Evolutionary conservation across 495 filamentous ascomycete species (phyloP), one percentile per base, ranked within the genome.

Genomic region (Polyplosphaeria fusca): DNA sequence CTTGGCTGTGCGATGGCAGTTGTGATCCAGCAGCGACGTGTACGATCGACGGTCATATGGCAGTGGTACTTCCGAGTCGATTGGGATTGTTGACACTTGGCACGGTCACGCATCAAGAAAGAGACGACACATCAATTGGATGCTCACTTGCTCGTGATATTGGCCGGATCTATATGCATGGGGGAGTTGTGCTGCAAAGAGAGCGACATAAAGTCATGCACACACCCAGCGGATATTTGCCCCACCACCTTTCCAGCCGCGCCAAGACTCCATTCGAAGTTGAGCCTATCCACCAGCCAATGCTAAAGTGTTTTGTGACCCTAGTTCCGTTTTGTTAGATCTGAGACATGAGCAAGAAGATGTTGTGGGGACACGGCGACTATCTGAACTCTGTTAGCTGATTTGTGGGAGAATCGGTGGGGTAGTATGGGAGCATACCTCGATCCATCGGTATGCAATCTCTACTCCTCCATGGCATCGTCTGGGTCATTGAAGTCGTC

Each of bases 401-500:
- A 28, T 26, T 23, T 26, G 42, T 45, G 16, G 45, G 16, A 27
- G 45, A 47, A n/a, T n/a, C n/a, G n/a, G n/a, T n/a, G n/a, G n/a
- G n/a, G n/a, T n/a, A n/a, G n/a, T n/a, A n/a, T n/a, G n/a, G n/a
- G n/a, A n/a, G n/a, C n/a, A n/a, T n/a, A n/a, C n/a, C n/a, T n/a
- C n/a, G n/a, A n/a, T n/a, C n/a, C n/a, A n/a, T n/a, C n/a, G n/a
- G n/a, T n/a, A n/a, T 7, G 7, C 9, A 35, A 35, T 12, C 5
- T 42, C 51, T 63, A 67, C 47, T 73, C 67, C 52, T 71, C 49
- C 69, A 70, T 73, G 32, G 55, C 54, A 51, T 74, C 70, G 24
- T 62, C 68, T 4, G 63, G 63, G 28, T 70, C 70, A 4, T 69
- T 59, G 39, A 70, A 70, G 38, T 72, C 71, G 1, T 71, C 71